phyloP scores from a whole-genome alignment of 2,329 filamentous ascomycete genomes.

The Ophiostoma ips region DNA sequence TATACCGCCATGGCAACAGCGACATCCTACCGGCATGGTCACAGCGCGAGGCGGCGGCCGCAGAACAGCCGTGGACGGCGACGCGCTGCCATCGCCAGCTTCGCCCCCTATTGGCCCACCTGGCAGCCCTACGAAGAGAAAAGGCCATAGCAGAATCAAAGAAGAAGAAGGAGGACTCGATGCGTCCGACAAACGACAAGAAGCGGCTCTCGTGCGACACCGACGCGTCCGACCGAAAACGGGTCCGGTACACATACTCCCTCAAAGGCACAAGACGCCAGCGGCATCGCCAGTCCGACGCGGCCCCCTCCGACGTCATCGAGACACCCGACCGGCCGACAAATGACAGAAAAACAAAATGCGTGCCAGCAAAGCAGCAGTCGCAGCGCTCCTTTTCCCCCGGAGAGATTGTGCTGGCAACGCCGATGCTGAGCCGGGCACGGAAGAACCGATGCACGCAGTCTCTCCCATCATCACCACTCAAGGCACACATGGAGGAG shows the following conservation, averaged over 20 bases:
- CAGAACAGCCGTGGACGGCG: slow-evolving; percentile 29
- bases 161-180: background rate
- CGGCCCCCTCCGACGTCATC: background rate
- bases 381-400: slow-evolving; percentile 1
- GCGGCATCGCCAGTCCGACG: background rate
- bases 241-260: slow-evolving; percentile 16
- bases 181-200: background rate
- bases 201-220: background rate
- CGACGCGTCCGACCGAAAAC: slow-evolving; percentile 8
- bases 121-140: slow-evolving; percentile 26
- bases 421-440: slow-evolving; percentile 21
- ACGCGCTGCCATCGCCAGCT: slow-evolving; percentile 32
- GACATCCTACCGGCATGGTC: slow-evolving; percentile 3
- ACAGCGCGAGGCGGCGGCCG: slow-evolving; percentile 1
- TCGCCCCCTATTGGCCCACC: slow-evolving; percentile 30
- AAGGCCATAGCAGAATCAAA: slow-evolving; percentile 7
- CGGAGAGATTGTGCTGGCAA: slow-evolving; percentile 19
- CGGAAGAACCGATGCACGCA: slow-evolving; percentile 13
- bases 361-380: background rate
- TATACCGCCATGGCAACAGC: slow-evolving; percentile 7
- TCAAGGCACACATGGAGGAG: background rate
- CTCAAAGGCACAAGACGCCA: slow-evolving; percentile 9
- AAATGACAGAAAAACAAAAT: background rate
- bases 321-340: background rate
- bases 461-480: slow-evolving; percentile 18